Conservation (phyloP, 2,329 filamentous ascomycete species). For the Nemania sp. region DNA sequence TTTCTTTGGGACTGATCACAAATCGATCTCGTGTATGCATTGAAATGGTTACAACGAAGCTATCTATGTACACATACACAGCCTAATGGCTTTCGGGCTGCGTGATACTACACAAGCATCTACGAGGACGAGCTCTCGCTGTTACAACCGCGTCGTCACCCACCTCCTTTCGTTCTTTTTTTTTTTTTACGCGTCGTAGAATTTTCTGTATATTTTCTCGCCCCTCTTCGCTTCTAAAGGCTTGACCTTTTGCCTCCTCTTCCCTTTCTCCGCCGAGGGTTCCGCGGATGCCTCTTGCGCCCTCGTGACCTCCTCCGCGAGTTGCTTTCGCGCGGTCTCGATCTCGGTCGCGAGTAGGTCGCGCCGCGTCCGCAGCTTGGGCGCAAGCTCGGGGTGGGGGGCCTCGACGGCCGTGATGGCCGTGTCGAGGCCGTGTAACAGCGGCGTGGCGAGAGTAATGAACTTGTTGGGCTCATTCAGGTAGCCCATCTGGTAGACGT, state of each 20-base stretch:
- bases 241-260: constrained; percentile 37
- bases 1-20: neutral
- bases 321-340: constrained; percentile 35
- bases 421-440: constrained; percentile 51
- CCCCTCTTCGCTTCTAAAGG: constrained; percentile 27
- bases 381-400: constrained; percentile 42
- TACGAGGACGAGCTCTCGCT: neutral
- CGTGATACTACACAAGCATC: constrained; percentile 30
- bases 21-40: constrained; percentile 30
- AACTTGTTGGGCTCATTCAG: constrained; percentile 44
- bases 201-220: constrained; percentile 38
- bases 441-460: constrained; percentile 42
- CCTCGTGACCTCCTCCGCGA: constrained; percentile 42
- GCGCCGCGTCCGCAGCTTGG: constrained; percentile 47
- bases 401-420: constrained; percentile 49
- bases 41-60: constrained; percentile 27
- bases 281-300: constrained; percentile 35
- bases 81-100: neutral
- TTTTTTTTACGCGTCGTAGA: constrained; percentile 33
- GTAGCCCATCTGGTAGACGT: constrained; percentile 39
- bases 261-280: constrained; percentile 44
- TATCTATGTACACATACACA: constrained; percentile 17
- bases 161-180: neutral
- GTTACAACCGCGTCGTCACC: neutral
- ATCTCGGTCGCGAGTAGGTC: constrained; percentile 46